Evolutionary conservation across 2,329 filamentous ascomycete species (phyloP).

Genomic region (Epichloe elymi): DNA sequence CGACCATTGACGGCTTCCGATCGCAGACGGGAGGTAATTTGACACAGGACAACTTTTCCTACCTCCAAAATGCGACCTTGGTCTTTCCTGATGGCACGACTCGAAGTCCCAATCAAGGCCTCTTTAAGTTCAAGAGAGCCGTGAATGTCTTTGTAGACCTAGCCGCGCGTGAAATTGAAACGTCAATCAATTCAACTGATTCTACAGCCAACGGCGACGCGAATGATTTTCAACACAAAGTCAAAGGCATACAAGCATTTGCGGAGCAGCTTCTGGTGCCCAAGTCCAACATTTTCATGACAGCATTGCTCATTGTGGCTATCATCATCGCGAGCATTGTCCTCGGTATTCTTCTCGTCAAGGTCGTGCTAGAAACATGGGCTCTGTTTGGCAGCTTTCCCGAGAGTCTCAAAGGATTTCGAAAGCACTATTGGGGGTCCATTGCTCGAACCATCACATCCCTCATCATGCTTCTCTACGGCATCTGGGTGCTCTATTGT

Average conservation of each 20-base stretch:
- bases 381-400: slow-evolving; percentile 82
- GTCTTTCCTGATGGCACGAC: slow-evolving; percentile 51
- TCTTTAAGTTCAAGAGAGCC: slow-evolving; percentile 41
- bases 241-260: slow-evolving; percentile 69
- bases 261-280: slow-evolving; percentile 78
- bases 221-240: slow-evolving; percentile 30
- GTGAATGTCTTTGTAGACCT: slow-evolving; percentile 34
- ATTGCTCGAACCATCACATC: slow-evolving; percentile 82
- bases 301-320: slow-evolving; percentile 74
- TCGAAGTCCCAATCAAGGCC: slow-evolving; percentile 24
- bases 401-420: slow-evolving; percentile 65
- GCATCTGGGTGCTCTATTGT: slow-evolving; percentile 91
- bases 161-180: slow-evolving; percentile 37
- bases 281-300: slow-evolving; percentile 90
- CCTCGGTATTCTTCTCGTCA: slow-evolving; percentile 76
- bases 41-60: slow-evolving; percentile 62
- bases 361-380: slow-evolving; percentile 84
- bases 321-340: slow-evolving; percentile 75
- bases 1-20: slow-evolving; percentile 74
- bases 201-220: slow-evolving; percentile 14
- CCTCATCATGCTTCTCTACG: slow-evolving; percentile 82
- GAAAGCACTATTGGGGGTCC: slow-evolving; percentile 91
- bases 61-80: slow-evolving; percentile 63
- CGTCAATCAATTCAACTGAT: slow-evolving; percentile 27
- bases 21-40: slow-evolving; percentile 72